A percentile compares a stretch with the other conserved stretches of the same genome.
Conservation (phyloP, 2,329 filamentous ascomycete genomes). For the Aspergillus flavus region DNA sequence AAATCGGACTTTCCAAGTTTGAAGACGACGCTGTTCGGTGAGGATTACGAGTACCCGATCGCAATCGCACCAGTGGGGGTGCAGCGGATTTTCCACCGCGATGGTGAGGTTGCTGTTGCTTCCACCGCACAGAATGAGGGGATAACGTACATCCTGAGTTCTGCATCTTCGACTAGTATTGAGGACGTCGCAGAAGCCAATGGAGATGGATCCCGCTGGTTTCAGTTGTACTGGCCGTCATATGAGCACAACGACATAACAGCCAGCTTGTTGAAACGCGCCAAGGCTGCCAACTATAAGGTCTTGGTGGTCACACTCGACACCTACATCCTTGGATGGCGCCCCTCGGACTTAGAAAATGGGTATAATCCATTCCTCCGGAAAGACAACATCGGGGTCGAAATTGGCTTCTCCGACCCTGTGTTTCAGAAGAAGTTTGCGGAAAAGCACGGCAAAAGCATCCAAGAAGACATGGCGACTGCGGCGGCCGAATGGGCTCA, state of each 20-base stretch:
- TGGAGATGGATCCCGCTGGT: constrained; percentile 63
- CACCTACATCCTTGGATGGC: constrained; percentile 69
- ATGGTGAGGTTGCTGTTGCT: constrained; percentile 66
- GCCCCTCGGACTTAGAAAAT: constrained; percentile 66
- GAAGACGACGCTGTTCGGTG: constrained; percentile 54
- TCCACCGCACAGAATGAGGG: constrained; percentile 59
- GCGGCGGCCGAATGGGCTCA: constrained; percentile 56
- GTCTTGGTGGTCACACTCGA: constrained; percentile 73
- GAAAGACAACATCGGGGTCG: constrained; percentile 51
- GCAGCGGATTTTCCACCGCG: constrained; percentile 65
- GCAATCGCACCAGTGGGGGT: constrained; percentile 70
- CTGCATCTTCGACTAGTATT: constrained; percentile 63
- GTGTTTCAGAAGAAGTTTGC: constrained; percentile 62
- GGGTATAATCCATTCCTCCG: constrained; percentile 49
- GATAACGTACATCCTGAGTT: constrained; percentile 68
- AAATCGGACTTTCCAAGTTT: constrained; percentile 48
- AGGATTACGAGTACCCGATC: constrained; percentile 53
- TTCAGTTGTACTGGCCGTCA: constrained; percentile 72
- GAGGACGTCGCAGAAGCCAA: constrained; percentile 66
- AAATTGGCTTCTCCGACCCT: constrained; percentile 66
- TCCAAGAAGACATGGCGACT: constrained; percentile 49
- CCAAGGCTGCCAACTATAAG: constrained; percentile 62
- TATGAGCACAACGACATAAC: constrained; percentile 64
- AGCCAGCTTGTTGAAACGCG: constrained; percentile 61
- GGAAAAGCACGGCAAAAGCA: constrained; percentile 42